phyloP scores from a whole-genome alignment of 257 asterid genomes.

The Nemophila menziesii region DNA sequence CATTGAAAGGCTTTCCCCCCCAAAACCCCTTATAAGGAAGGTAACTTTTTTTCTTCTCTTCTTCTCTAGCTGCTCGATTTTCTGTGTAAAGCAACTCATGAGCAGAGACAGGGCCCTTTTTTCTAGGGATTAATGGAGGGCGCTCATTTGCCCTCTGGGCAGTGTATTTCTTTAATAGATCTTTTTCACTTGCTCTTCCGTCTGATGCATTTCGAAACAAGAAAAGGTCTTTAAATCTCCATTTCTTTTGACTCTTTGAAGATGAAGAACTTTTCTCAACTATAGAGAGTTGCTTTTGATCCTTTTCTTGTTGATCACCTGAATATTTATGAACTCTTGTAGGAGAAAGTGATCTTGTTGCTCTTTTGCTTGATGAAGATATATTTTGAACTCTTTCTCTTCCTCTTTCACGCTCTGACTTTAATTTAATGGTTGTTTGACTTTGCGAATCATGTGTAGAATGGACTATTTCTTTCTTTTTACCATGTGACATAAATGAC shows the following conservation, averaged over 20 bases:
- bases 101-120: constrained; percentile 41
- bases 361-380: constrained; percentile 35
- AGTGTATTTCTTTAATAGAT: constrained; percentile 22
- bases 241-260: constrained; percentile 18
- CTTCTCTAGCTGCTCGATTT: constrained; percentile 63
- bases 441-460: constrained; percentile 6
- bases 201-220: constrained; percentile 45
- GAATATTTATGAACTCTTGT: constrained; percentile 30
- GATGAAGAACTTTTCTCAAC: background rate
- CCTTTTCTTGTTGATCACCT: constrained; percentile 7
- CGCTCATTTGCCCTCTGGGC: constrained; percentile 11
- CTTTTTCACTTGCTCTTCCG: constrained; percentile 39
- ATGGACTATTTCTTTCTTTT: constrained; percentile 7
- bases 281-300: background rate
- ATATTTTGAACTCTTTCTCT: constrained; percentile 23
- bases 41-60: constrained; percentile 60
- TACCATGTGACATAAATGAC: constrained; percentile 5
- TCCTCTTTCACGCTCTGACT: constrained; percentile 26
- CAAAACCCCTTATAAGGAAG: constrained; percentile 71
- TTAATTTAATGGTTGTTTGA: background rate
- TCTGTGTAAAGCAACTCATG: constrained; percentile 60
- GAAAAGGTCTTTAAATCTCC: constrained; percentile 38
- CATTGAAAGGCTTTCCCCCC: constrained; percentile 49
- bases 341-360: constrained; percentile 61
- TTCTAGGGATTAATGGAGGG: constrained; percentile 12